These are phyloP conservation scores for Diaporthe sp. DNA, from an alignment of 2,329 filamentous ascomycete species.

Conservation along the genomic window DNA sequence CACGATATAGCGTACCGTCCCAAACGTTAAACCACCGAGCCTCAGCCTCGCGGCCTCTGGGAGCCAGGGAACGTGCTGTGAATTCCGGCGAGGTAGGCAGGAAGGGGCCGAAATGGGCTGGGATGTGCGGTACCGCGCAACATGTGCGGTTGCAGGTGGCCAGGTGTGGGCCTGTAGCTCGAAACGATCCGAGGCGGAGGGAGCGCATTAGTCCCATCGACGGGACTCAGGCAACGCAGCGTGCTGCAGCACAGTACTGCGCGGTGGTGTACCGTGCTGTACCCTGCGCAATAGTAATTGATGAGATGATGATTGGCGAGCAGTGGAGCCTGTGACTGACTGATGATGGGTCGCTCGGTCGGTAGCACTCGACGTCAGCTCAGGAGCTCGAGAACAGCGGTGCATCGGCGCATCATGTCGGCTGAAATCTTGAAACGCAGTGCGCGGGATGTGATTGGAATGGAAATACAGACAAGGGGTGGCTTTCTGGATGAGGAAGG, in stretches of 20 bases:
- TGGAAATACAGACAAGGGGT: background rate
- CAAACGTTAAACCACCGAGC: background rate
- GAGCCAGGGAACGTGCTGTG: background rate
- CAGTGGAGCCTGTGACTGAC: conserved; percentile 20
- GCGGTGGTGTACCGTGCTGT: background rate
- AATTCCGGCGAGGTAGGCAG: background rate
- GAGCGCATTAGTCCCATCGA: conserved; percentile 9
- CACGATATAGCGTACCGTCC: conserved; percentile 1
- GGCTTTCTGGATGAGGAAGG: conserved; percentile 29
- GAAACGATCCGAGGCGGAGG: conserved; percentile 21
- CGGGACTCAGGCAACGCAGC: background rate
- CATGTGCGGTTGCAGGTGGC: background rate
- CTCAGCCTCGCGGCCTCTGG: conserved; percentile 9
- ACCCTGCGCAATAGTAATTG: background rate
- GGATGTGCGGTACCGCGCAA: conserved; percentile 10
- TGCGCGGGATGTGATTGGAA: conserved; percentile 28
- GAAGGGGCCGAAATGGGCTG: background rate
- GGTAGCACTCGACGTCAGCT: conserved; percentile 13
- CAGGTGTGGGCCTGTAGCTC: conserved; percentile 19
- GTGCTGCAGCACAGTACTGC: background rate
- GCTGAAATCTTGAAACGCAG: conserved; percentile 37
- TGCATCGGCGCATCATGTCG: conserved; percentile 33
- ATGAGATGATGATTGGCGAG: conserved; percentile 24
- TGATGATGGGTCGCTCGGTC: conserved; percentile 5
- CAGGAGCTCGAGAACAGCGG: conserved; percentile 9